Conservation (phyloP, 768 basidiomycete genomes). For the Termitomyces sp. region DNA sequence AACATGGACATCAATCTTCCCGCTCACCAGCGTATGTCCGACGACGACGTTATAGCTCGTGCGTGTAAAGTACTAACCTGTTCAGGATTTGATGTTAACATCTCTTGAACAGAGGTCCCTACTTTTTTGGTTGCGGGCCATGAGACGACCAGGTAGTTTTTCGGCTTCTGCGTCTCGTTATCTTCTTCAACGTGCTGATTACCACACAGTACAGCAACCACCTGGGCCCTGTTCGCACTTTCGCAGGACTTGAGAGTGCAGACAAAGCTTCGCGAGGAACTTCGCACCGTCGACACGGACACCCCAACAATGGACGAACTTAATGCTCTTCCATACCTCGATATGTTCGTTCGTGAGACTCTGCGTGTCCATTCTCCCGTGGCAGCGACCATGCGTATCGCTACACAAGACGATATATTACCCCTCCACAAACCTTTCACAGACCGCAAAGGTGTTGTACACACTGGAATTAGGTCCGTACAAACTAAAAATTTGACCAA, state of each 20-base stretch:
- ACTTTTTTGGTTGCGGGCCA: slow-evolving; percentile 46
- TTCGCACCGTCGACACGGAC: slow-evolving; percentile 44
- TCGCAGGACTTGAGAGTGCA: slow-evolving; percentile 43
- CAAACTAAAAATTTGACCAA: not conserved
- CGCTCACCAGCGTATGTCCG: slow-evolving; percentile 12
- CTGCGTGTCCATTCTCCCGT: slow-evolving; percentile 54
- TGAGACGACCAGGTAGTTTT: slow-evolving; percentile 35
- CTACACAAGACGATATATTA: slow-evolving; percentile 46
- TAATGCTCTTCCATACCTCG: slow-evolving; percentile 61
- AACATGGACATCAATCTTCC: slow-evolving; percentile 44
- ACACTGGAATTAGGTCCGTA: slow-evolving; percentile 32
- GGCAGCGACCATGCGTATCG: slow-evolving; percentile 32
- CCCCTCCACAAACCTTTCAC: slow-evolving; percentile 44
- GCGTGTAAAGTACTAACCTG: not conserved
- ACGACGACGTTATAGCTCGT: slow-evolving; percentile 15
- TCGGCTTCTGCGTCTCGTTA: not conserved
- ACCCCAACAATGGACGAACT: slow-evolving; percentile 68
- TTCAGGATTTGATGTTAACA: not conserved
- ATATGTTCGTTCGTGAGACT: slow-evolving; percentile 57
- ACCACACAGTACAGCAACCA: slow-evolving; percentile 31
- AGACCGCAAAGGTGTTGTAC: slow-evolving; percentile 34
- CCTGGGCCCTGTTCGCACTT: slow-evolving; percentile 59
- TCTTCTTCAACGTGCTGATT: not conserved
- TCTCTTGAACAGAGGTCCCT: slow-evolving; percentile 32
- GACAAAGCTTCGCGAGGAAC: slow-evolving; percentile 52